Conservation (phyloP, 805 yeast species). For the Myxozyma neotropica region DNA sequence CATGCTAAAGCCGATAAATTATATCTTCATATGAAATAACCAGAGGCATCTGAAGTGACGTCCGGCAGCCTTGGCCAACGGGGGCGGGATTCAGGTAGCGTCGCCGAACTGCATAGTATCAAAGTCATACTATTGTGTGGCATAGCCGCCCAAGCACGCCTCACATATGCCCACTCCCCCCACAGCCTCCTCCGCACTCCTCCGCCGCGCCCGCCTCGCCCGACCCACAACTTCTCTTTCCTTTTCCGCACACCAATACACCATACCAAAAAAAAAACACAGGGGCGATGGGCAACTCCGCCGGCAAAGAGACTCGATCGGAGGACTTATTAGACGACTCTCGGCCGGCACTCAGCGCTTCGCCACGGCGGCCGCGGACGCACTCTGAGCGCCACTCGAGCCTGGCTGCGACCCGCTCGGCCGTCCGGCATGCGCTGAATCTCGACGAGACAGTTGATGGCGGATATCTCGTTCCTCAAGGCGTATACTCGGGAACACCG, state of each 20-base stretch:
- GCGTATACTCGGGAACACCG: conserved; percentile 74
- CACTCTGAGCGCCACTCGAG: background rate
- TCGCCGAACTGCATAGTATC: no score
- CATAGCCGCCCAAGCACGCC: no score
- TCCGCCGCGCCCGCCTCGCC: no score
- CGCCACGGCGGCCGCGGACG: conserved; percentile 1
- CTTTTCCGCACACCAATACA: background rate
- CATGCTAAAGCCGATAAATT: no score
- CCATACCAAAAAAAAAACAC: no score
- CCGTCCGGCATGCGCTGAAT: conserved; percentile 28
- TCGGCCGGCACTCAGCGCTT: background rate
- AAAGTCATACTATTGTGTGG: no score
- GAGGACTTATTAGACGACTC: background rate
- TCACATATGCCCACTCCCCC: no score
- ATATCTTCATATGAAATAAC: no score
- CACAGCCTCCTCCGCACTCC: conserved; percentile 4
- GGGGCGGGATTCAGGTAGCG: no score
- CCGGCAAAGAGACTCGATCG: conserved; percentile 37
- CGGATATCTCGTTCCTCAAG: conserved; percentile 89
- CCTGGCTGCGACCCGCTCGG: conserved; percentile 19
- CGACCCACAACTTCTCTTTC: background rate
- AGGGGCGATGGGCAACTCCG: conserved; percentile 38
- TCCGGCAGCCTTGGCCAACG: no score
- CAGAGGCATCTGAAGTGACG: no score
- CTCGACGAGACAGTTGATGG: conserved; percentile 69